Evolutionary conservation across 2,329 filamentous ascomycete genomes (phyloP), one percentile per base, ranked within the genome.

Genomic region (Ceratocystis destructans): DNA sequence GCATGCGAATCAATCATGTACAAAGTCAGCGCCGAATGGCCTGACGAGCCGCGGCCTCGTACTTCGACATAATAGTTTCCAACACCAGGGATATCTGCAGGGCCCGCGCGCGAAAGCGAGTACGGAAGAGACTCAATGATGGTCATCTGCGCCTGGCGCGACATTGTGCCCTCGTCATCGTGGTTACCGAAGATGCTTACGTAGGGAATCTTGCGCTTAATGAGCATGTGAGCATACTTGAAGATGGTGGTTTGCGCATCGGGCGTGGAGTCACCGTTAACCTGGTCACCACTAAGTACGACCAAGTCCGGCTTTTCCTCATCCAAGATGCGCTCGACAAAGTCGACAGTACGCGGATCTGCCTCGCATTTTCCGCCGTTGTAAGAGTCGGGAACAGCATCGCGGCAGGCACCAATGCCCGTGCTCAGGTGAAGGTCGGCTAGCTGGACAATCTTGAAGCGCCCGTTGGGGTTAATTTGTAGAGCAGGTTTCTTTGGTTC

Each of bases 171-270:
- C 78, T 97, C 93, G 72, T 97, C 93, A 73, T 99, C 94, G 75
- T 99, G 94, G 74, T 99, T 99, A 66, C 94, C 94, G 72, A 97
- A 96, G 68, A 99, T 97, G 68, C 87, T 87, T 17, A 91, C 89
- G 72, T 95, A 97, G 0, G 94, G 94, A 46, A 97, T 90, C 72
- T 90, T 90, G 74, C 89, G 89, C 74, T 90, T 85, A 69, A 90
- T 88, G 63, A 99, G 84, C 12, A 95, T 80, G 61, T 89, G 86
- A 5, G 90, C 88, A 72, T 92, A 90, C 76, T 99, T 99, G 80
- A 95, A 96, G 68, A 99, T 88, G 46, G 93, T 89, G 68, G 87
- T 94, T 74, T 96, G 92, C 8, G 89, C 88, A 78, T 99, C 94
- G 10, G 89, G 90, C 1, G 94, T 86, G 0, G 90, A 92, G 65